Conservation (phyloP, 2,329 filamentous ascomycete species). For the Monosporascus cannonballus region DNA sequence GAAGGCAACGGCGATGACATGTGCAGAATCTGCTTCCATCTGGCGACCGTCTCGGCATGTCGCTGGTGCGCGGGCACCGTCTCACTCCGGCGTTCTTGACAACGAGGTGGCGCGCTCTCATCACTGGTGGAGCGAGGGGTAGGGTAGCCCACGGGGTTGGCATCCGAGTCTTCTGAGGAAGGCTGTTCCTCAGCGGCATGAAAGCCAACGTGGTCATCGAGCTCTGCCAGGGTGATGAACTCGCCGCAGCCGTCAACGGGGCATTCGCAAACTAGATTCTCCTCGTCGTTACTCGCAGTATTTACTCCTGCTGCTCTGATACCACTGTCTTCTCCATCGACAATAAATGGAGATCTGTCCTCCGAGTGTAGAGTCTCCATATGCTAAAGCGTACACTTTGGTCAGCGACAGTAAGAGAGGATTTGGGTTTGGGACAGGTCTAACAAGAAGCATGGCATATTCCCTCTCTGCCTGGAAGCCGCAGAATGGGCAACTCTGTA, state of each 20-base stretch:
- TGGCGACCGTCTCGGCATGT: constrained; percentile 7
- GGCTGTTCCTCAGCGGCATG: constrained; percentile 43
- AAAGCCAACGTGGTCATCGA: constrained; percentile 54
- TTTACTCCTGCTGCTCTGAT: neutral
- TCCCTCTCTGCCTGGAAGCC: constrained; percentile 26
- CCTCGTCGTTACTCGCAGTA: constrained; percentile 1
- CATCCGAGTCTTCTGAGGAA: constrained; percentile 23
- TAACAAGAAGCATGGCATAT: constrained; percentile 32
- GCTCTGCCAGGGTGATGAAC: constrained; percentile 42
- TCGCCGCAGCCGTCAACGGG: constrained; percentile 54
- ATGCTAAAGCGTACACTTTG: constrained; percentile 16
- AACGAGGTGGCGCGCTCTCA: no score
- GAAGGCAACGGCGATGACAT: constrained; percentile 14
- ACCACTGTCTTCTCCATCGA: constrained; percentile 3
- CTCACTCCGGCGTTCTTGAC: no score
- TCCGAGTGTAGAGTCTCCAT: constrained; percentile 24
- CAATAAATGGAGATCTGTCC: constrained; percentile 18
- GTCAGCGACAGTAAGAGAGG: no score
- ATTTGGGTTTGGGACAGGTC: constrained; percentile 6
- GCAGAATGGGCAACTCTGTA: constrained; percentile 33
- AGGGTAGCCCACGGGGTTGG: constrained; percentile 12
- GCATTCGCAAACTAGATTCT: constrained; percentile 42
- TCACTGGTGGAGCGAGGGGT: no score
- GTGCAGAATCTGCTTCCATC: constrained; percentile 25
- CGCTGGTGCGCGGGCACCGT: neutral